Conservation (phyloP, 2,329 filamentous ascomycete species). For the Thielaviopsis punctulata region DNA sequence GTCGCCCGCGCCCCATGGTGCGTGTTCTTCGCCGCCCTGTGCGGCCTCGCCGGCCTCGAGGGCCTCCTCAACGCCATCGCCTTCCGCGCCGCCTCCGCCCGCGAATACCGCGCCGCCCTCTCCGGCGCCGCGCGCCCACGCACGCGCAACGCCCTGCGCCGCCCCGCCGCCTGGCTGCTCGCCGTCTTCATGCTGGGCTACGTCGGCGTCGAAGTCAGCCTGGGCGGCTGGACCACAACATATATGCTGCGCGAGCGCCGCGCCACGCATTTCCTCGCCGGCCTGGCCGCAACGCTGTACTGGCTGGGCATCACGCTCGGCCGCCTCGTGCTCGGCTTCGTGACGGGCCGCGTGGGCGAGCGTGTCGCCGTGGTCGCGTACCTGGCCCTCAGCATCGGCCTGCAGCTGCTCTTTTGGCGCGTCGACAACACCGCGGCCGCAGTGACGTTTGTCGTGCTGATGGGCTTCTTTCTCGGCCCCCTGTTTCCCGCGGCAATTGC, state of each 20-base stretch:
- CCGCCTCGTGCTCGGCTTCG: slow-evolving; percentile 54
- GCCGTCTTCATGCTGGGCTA: slow-evolving; percentile 62
- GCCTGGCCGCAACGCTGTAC: slow-evolving; percentile 63
- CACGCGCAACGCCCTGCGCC: slow-evolving; percentile 26
- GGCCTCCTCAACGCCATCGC: slow-evolving; percentile 30
- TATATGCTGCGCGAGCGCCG: slow-evolving; percentile 71
- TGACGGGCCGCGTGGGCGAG: slow-evolving; percentile 59
- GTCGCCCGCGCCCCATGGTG: slow-evolving; percentile 55
- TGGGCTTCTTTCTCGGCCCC: slow-evolving; percentile 68
- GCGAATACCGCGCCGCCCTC: slow-evolving; percentile 31
- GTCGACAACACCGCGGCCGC: slow-evolving; percentile 61
- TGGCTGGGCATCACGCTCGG: slow-evolving; percentile 72
- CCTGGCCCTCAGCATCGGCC: slow-evolving; percentile 40
- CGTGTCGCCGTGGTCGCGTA: slow-evolving; percentile 48
- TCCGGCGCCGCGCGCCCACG: slow-evolving; percentile 25
- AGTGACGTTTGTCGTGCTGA: slow-evolving; percentile 49
- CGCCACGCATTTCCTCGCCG: slow-evolving; percentile 51
- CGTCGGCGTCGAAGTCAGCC: slow-evolving; percentile 58
- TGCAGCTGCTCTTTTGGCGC: slow-evolving; percentile 66
- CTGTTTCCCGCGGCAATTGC: slow-evolving; percentile 63
- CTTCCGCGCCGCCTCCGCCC: slow-evolving; percentile 48
- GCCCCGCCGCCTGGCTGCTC: slow-evolving; percentile 51
- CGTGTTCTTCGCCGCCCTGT: slow-evolving; percentile 60
- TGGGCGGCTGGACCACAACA: slow-evolving; percentile 64
- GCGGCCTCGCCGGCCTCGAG: slow-evolving; percentile 39